Evolutionary conservation across 228 moss, liverwort and hornwort species (phyloP).

Genomic region (Sphagnum magellanicum): DNA sequence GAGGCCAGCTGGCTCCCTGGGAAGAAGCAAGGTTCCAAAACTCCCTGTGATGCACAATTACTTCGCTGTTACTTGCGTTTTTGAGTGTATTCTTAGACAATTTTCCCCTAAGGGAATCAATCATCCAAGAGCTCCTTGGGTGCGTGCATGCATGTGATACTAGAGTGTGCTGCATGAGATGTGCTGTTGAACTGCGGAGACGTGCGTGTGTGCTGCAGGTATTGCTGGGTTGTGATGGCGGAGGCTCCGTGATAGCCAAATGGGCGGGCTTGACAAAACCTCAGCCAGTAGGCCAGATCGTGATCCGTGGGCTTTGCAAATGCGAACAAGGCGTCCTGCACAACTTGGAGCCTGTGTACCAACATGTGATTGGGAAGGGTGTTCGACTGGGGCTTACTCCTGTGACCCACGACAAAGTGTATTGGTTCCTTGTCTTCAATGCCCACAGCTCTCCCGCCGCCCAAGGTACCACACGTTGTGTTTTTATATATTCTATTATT

Average conservation of each 20-base stretch:
- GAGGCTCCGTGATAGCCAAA: conserved; percentile 32
- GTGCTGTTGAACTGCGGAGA: no score
- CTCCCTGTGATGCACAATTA: no score
- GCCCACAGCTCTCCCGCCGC: background rate
- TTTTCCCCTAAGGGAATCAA: no score
- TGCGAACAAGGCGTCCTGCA: conserved; percentile 20
- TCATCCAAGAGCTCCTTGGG: no score
- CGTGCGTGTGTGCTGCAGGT: conserved; percentile 11
- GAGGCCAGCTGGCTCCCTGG: no score
- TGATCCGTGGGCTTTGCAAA: conserved; percentile 33
- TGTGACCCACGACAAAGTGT: conserved; percentile 23
- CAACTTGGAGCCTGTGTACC: background rate
- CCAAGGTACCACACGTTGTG: no score
- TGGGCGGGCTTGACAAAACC: conserved; percentile 31
- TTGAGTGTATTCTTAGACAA: no score
- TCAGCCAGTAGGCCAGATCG: conserved; percentile 32
- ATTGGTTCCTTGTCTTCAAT: conserved; percentile 31
- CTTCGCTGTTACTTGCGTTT: no score
- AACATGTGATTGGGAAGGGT: conserved; percentile 15
- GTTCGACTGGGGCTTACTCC: conserved; percentile 26
- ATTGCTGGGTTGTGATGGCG: conserved; percentile 50
- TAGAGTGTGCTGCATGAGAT: no score
- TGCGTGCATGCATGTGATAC: no score
- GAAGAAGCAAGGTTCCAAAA: no score
- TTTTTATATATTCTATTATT: background rate